Percentiles rank a stretch among this genome's conserved stretches.
These are phyloP conservation scores for Oemleria cerasiformis DNA, from an alignment of 306 rosid species.

Conservation along the genomic window DNA sequence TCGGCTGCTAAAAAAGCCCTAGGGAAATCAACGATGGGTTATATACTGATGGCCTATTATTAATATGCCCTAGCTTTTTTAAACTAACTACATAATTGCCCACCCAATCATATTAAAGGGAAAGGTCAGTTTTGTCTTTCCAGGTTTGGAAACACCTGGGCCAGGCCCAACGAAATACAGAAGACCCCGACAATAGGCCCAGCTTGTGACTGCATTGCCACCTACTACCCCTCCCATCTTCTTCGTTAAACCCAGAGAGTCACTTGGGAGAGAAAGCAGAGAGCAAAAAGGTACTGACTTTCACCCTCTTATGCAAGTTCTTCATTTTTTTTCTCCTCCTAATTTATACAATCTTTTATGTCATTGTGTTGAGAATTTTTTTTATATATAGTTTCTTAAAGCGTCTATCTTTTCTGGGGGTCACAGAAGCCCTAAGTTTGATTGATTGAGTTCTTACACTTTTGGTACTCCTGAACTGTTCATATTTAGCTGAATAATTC, in stretches of 20 bases:
- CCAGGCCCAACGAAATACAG: background rate
- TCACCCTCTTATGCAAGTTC: background rate
- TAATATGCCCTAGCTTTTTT: background rate
- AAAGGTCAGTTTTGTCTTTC: background rate
- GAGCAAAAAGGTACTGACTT: background rate
- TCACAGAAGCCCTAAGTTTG: constrained; percentile 8
- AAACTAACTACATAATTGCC: background rate
- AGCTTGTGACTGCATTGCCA: no score
- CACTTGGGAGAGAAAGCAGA: background rate
- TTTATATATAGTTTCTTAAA: background rate
- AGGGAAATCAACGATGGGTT: background rate
- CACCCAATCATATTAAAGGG: background rate
- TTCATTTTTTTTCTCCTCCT: background rate
- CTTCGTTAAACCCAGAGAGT: background rate
- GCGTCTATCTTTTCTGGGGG: background rate
- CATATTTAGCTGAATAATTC: background rate
- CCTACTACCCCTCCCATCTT: background rate
- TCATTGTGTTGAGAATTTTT: background rate
- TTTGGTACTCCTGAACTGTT: background rate
- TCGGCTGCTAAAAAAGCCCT: constrained; percentile 18
- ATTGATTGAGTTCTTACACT: background rate
- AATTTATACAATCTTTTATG: background rate
- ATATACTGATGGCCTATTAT: background rate
- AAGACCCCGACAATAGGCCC: background rate
- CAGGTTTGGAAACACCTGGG: background rate